These are phyloP conservation scores for Mesotaenium endlicherianum DNA, from an alignment of 139 green algal species.

Conservation along the genomic window DNA sequence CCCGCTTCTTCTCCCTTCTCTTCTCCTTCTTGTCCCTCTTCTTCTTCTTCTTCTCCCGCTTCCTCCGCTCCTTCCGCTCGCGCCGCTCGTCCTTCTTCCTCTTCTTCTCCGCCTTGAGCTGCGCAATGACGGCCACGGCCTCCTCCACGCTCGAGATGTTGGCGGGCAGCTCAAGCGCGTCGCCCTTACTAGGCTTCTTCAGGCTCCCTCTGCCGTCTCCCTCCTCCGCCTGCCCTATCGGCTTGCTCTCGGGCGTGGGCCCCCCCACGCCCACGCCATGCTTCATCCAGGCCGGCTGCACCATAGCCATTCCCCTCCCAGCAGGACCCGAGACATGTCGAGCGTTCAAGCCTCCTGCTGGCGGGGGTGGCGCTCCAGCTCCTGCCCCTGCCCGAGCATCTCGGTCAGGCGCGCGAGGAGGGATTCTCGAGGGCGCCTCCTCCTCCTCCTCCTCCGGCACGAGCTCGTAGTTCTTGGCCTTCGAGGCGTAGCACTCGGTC, in stretches of 20 bases:
- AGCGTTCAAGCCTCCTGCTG: not conserved
- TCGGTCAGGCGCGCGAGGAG: no score
- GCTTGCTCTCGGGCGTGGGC: not conserved
- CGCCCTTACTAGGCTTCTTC: not conserved
- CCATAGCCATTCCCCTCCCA: not conserved
- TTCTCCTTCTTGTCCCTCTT: not conserved
- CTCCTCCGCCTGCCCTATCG: not conserved
- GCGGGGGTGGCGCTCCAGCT: not conserved
- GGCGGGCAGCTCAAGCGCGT: not conserved
- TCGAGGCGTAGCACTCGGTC: conserved; percentile 36
- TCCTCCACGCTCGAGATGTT: not conserved
- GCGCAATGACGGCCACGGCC: not conserved
- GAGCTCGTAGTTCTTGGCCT: conserved; percentile 22
- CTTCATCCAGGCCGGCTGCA: conserved; percentile 3
- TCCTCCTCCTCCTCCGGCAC: conserved; percentile 21
- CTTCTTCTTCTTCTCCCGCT: not conserved
- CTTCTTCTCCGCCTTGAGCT: not conserved
- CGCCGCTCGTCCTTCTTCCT: not conserved
- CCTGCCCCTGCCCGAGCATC: not conserved
- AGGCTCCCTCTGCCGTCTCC: not conserved
- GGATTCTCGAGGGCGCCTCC: not conserved
- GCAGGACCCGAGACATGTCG: not conserved
- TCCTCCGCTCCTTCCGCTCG: not conserved
- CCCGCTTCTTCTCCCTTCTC: not conserved
- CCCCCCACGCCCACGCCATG: conserved; percentile 2